phyloP scores from a whole-genome alignment of 2,329 filamentous ascomycete genomes.

The Ophiostoma piceae region DNA sequence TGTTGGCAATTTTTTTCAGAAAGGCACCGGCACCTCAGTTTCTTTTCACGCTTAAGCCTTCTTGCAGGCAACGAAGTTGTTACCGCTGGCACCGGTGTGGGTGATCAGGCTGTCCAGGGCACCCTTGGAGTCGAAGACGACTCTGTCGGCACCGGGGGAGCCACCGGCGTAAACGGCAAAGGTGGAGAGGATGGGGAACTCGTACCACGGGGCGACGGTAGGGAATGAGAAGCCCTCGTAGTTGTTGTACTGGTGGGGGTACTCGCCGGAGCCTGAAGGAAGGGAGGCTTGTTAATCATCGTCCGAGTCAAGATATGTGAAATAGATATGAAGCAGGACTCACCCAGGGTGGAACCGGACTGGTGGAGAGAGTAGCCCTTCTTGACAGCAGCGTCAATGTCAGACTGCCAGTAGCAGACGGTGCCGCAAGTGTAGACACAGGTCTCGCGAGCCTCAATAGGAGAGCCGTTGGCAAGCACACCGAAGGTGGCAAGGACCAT shows the following conservation, averaged over 20 bases:
- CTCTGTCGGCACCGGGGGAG: slow-evolving; percentile 57
- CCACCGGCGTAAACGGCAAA: slow-evolving; percentile 42
- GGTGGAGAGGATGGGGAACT: slow-evolving; percentile 40
- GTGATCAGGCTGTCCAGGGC: slow-evolving; percentile 56
- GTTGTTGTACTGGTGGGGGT: slow-evolving; percentile 43
- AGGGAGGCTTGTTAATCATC: not conserved
- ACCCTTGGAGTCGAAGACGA: slow-evolving; percentile 54
- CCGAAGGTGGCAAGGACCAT: slow-evolving; percentile 25
- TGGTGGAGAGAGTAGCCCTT: slow-evolving; percentile 35
- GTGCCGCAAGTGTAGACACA: slow-evolving; percentile 38
- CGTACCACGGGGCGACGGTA: slow-evolving; percentile 38
- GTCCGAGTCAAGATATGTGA: not conserved
- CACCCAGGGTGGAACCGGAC: slow-evolving; percentile 31
- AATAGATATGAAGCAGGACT: not conserved
- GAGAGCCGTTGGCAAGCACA: slow-evolving; percentile 28
- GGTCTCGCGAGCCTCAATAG: slow-evolving; percentile 25
- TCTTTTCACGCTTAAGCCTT: not conserved
- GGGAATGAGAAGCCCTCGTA: slow-evolving; percentile 42
- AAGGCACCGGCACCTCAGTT: not conserved
- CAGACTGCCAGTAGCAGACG: slow-evolving; percentile 36
- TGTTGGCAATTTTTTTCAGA: not conserved
- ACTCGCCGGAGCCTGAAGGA: slow-evolving; percentile 31
- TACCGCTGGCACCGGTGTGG: slow-evolving; percentile 58
- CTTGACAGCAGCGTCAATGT: slow-evolving; percentile 35
- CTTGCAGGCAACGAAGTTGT: slow-evolving; percentile 57